Conservation (phyloP, 495 filamentous ascomycete species). For the Aspergillus avenaceus region DNA sequence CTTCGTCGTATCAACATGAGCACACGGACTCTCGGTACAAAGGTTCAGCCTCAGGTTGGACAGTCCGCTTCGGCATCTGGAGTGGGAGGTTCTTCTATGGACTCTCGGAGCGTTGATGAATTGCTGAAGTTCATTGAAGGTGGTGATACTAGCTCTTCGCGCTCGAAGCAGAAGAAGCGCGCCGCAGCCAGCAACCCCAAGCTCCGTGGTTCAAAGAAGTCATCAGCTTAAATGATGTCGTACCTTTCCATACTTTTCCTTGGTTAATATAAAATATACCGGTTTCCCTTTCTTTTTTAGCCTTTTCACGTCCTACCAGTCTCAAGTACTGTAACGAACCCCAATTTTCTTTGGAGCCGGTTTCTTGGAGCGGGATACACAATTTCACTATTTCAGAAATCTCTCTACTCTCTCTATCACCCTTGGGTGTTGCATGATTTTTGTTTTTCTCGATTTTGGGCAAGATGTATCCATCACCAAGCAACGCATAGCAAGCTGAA, state of each 20-base stretch:
- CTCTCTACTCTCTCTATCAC: constrained; percentile 32
- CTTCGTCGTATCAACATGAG: constrained; percentile 57
- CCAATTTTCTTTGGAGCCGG: no score
- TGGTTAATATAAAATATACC: constrained; percentile 1
- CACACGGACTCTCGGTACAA: constrained; percentile 49
- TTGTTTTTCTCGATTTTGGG: constrained; percentile 16
- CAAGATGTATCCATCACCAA: constrained; percentile 17
- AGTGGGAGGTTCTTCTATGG: constrained; percentile 44
- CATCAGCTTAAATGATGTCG: constrained; percentile 21
- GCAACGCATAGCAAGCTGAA: constrained; percentile 32
- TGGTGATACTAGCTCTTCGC: constrained; percentile 45
- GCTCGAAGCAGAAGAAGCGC: constrained; percentile 62
- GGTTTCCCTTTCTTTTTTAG: constrained; percentile 8
- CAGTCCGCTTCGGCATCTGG: constrained; percentile 46
- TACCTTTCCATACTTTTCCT: background rate
- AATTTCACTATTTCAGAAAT: constrained; percentile 21
- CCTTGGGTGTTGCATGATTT: constrained; percentile 8
- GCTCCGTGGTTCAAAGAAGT: constrained; percentile 50
- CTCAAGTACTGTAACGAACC: constrained; percentile 24
- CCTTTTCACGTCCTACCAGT: constrained; percentile 32
- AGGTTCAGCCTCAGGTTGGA: constrained; percentile 51
- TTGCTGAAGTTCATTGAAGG: constrained; percentile 85
- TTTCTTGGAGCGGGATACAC: constrained; percentile 19
- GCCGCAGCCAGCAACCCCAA: constrained; percentile 66
- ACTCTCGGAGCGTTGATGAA: constrained; percentile 79